Base-by-base conservation (phyloP, 1,284 basidiomycete genomes). In the Heterobasidion occidentale region DNA sequence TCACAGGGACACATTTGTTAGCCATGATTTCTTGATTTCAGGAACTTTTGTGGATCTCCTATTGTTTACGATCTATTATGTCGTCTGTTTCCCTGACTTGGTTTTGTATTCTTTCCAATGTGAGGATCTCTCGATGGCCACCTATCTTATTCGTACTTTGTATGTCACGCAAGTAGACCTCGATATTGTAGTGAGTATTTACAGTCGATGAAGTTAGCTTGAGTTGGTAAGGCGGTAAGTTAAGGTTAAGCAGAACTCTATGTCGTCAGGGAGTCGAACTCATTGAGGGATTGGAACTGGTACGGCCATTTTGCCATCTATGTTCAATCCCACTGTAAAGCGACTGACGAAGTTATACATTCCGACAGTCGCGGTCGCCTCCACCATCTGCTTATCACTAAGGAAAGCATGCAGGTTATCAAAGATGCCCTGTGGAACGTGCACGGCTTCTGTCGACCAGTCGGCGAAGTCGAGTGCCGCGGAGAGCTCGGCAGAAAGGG, bases 331-430 rank as follows among this genome's bases (percentile, higher is more conserved):
- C 9, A 73, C 68, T 8, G 74, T 63, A 54, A 77, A 71, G 53
- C 75, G 64, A 56, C 70, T 72, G 36, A 77, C 75, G 17, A 76
- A 65, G 47, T 70, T 72, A 57, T 78, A 77, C 34, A 69, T 66
- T 20, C 69, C 75, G 6, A 71, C 68, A 14, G 74, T 77, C 38
- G 71, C 69, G 3, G 69, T 68, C 1, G 71, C 74, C 58, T 76
- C 74, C 7, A 76, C 72, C 56, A 76, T 69, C 58, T 76, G 72
- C 60, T 65, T 62, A 52, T 73, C 64, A 56, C 63, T 70, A 52
- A 77, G 58, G 61, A 70, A 71, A 48, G 63, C 56, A 33, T 62
- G 62, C 27, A 77, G 64, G 34, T 60, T 62, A 42, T 71, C 60
- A 62, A 73, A 77, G 15, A 74, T 66, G 14, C 59, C 57, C 59